phyloP scores from a whole-genome alignment of 2,329 filamentous ascomycete genomes.

The Beauveria bassiana region DNA sequence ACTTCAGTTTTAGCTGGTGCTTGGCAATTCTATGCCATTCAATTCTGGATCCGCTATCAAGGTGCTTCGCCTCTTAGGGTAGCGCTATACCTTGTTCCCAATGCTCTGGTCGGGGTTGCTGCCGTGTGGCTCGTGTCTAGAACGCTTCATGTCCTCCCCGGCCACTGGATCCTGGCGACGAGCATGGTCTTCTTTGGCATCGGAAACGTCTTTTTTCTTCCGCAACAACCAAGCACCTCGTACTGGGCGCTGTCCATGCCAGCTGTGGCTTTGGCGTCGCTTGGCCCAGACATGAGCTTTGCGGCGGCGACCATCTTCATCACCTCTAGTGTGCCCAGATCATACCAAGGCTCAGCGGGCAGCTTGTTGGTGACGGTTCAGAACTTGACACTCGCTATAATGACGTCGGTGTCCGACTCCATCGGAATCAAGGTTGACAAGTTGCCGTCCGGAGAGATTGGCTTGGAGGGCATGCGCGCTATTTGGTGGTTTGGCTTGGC shows the following conservation, averaged over 20 bases:
- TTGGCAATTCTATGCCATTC: slow-evolving; percentile 30
- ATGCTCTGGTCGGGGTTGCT: slow-evolving; percentile 34
- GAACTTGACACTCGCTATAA: slow-evolving; percentile 36
- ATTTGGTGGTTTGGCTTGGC: slow-evolving; percentile 14
- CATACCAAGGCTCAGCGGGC: slow-evolving; percentile 37
- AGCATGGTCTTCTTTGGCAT: slow-evolving; percentile 26
- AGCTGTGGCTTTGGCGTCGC: slow-evolving; percentile 35
- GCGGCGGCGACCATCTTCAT: slow-evolving; percentile 41
- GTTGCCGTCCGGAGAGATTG: slow-evolving; percentile 9
- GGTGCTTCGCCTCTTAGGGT: slow-evolving; percentile 30
- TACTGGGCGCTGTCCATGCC: slow-evolving; percentile 40
- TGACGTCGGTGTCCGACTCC: slow-evolving; percentile 25
- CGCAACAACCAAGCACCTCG: slow-evolving; percentile 28
- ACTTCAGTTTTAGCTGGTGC: slow-evolving; percentile 16
- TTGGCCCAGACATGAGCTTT: slow-evolving; percentile 39
- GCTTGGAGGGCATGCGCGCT: slow-evolving; percentile 8
- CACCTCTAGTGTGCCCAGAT: slow-evolving; percentile 36
- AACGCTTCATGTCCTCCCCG: slow-evolving; percentile 36
- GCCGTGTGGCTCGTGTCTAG: slow-evolving; percentile 38
- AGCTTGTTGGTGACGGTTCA: slow-evolving; percentile 39
- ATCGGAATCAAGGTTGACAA: slow-evolving; percentile 21
- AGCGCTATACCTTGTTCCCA: slow-evolving; percentile 36
- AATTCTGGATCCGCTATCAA: slow-evolving; percentile 30
- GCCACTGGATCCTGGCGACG: slow-evolving; percentile 37
- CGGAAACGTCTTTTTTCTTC: slow-evolving; percentile 12